Conservation (phyloP, 2,329 filamentous ascomycete genomes). For the Colletotrichum zoysiae region DNA sequence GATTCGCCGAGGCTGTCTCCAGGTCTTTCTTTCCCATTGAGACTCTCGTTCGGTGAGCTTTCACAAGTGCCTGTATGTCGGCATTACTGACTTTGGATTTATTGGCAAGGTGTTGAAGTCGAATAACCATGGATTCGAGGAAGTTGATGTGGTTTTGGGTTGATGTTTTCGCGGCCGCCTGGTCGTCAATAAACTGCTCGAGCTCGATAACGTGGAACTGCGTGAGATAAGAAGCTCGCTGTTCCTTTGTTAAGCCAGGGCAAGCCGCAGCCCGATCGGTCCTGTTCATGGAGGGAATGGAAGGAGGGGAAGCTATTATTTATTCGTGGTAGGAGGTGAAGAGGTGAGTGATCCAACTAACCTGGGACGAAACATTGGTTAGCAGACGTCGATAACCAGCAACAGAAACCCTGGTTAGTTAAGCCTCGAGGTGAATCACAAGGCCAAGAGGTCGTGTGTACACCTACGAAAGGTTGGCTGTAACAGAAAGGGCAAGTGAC, state of each 20-base stretch:
- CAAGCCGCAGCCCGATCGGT: background rate
- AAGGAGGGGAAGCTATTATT: background rate
- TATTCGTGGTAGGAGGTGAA: too few relatives aligned
- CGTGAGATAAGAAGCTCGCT: background rate
- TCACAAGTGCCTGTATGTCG: background rate
- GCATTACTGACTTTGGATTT: background rate
- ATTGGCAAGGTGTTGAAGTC: background rate
- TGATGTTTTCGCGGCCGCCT: background rate
- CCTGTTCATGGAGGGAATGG: background rate
- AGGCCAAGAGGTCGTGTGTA: background rate
- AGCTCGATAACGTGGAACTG: background rate
- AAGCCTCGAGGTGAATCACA: too few relatives aligned
- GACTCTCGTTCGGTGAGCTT: background rate
- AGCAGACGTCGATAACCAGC: background rate
- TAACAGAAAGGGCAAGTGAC: fast-evolving
- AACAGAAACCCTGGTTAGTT: background rate
- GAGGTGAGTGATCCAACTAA: too few relatives aligned
- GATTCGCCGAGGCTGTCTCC: background rate
- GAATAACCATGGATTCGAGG: background rate
- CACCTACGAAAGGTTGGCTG: too few relatives aligned
- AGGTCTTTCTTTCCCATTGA: background rate
- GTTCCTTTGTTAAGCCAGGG: background rate
- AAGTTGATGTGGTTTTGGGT: background rate
- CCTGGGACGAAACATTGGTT: background rate
- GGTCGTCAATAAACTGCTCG: background rate